Conservation (phyloP, 208 protist genomes). For the Leishmania arabica region DNA sequence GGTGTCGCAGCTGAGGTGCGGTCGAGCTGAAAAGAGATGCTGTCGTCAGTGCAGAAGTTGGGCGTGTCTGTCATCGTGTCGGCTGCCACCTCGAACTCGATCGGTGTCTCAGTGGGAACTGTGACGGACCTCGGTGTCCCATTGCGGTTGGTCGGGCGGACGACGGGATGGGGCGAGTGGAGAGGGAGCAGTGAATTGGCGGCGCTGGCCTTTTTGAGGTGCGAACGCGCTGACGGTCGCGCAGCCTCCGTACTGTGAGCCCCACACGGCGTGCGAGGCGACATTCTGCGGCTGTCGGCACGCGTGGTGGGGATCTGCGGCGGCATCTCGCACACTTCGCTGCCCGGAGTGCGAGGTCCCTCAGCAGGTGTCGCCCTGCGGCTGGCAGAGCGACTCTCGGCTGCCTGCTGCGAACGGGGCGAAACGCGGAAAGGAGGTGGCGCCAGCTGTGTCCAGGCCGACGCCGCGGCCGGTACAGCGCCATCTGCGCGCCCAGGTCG, state of each 20-base stretch:
- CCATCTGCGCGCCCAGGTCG: constrained; percentile 22
- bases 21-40: constrained; percentile 36
- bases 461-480: neutral
- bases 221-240: constrained; percentile 12
- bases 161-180: constrained; percentile 11
- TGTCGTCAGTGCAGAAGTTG: constrained; percentile 31
- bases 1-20: constrained; percentile 10
- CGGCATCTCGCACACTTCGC: constrained; percentile 8
- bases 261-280: constrained; percentile 13
- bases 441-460: neutral
- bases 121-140: constrained; percentile 14
- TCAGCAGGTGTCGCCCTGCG: constrained; percentile 18
- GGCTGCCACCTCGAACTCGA: constrained; percentile 12
- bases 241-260: constrained; percentile 2
- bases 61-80: constrained; percentile 23
- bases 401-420: constrained; percentile 37
- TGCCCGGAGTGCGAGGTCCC: constrained; percentile 16
- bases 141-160: constrained; percentile 2
- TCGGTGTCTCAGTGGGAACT: constrained; percentile 7
- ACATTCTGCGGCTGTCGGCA: constrained; percentile 17
- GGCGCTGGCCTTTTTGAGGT: neutral
- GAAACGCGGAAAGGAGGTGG: constrained; percentile 50
- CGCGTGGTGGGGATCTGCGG: constrained; percentile 32
- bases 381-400: constrained; percentile 36
- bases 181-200: constrained; percentile 3